Percentiles rank a stretch among this genome's conserved stretches.
These are phyloP conservation scores for Fusarium nodosum DNA, from an alignment of 2,329 filamentous ascomycete species.

Conservation along the genomic window DNA sequence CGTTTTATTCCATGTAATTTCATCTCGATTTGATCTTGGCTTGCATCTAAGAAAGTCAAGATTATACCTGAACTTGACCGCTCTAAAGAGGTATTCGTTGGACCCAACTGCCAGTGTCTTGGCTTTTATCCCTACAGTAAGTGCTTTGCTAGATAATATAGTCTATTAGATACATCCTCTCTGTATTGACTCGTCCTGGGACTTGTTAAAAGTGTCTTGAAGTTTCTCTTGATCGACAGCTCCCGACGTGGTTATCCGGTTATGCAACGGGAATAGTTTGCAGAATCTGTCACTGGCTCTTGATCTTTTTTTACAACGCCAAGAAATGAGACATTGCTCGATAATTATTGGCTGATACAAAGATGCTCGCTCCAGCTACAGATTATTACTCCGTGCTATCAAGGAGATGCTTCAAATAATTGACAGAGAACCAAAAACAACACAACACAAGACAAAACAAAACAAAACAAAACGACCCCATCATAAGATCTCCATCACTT, in stretches of 20 bases:
- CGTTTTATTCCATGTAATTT: background rate
- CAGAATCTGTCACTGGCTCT: conserved; percentile 22
- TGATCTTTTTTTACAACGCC: background rate
- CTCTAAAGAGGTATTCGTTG: background rate
- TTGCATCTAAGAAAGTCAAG: conserved; percentile 9
- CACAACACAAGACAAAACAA: background rate
- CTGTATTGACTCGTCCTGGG: background rate
- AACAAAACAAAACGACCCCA: background rate
- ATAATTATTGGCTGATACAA: conserved; percentile 19
- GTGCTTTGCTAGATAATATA: background rate
- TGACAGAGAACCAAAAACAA: background rate
- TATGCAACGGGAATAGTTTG: conserved; percentile 44
- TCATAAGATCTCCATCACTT: background rate
- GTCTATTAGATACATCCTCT: conserved; percentile 1
- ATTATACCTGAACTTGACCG: background rate
- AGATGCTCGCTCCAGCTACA: background rate
- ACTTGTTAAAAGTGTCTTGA: background rate
- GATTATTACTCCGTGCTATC: background rate
- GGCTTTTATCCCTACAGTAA: background rate
- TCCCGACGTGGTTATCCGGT: conserved; percentile 30
- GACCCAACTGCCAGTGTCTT: conserved; percentile 13
- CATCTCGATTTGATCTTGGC: conserved; percentile 11
- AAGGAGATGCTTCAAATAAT: background rate
- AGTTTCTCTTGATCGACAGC: conserved; percentile 8
- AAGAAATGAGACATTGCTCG: conserved; percentile 19